Evolutionary conservation across 192 early-diverging fungal genomes (phyloP), one percentile per base, ranked within the genome.

Genomic region (Backusella liffmaniae): DNA sequence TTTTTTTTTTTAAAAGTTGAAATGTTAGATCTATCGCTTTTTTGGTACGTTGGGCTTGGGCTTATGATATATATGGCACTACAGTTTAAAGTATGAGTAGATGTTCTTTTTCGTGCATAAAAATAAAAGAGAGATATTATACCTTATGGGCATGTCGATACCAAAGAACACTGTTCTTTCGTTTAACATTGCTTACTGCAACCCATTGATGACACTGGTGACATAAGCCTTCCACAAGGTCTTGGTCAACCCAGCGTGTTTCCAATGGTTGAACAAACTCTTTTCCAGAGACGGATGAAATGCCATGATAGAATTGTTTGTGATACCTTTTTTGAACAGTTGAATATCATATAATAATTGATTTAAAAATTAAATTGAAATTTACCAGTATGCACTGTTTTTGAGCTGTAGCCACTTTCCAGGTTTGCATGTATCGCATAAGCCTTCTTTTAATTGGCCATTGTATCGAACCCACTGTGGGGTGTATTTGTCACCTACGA

Each of bases 321-420:
- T 94, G 93, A 75, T 94, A 96, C 88, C 90, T 49, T 49, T 18
- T 89, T 36, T 9, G 29, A 34, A 75, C 5, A 32, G 18, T 23
- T 35, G 39, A 30, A 77, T 37, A 46, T 35, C 16, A 37, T 21
- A 70, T 5, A 30, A 37, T n/a, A 30, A 39, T 13, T 67, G 6
- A 41, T 10, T 71, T 8, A 49, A 53, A 62, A 29, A 71, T 12
- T 39, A 74, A 35, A 32, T 32, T 32, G 32, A 72, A 76, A 65
- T 53, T 72, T 83, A 91, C 94, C 94, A 96, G 75, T 85, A 96
- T 18, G 94, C 94, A 72, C 91, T 93, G 79, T 96, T 96, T 76
- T 95, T 96, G 23, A 96, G 87, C 75, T 96, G 94, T 53, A 96
- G 85, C 93, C 94, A 96, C 73, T 93, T 93, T 5, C 94, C 94